Conservation (phyloP, 2,329 filamentous ascomycete species). For the Magnaporthales sp. region DNA sequence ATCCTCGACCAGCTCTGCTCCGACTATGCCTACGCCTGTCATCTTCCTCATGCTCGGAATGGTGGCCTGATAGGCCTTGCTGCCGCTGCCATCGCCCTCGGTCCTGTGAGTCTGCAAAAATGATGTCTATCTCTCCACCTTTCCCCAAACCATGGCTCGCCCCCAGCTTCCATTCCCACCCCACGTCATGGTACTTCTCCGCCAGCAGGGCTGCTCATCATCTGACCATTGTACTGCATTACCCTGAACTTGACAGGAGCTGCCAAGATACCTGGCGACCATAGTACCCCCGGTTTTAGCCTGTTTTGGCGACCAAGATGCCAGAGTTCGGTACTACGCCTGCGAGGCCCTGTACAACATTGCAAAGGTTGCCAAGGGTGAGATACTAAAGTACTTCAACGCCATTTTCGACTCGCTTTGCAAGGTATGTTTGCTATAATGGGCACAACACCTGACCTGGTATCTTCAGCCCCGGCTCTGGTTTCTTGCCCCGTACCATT, state of each 20-base stretch:
- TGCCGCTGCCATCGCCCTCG: conserved; percentile 90
- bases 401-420: conserved; percentile 95
- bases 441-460: background rate
- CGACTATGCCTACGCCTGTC: conserved; percentile 94
- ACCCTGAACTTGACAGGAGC: conserved; percentile 49
- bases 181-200: background rate
- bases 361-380: conserved; percentile 96
- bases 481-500: background rate
- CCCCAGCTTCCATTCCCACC: background rate
- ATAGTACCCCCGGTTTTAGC: conserved; percentile 95
- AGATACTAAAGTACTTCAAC: conserved; percentile 96
- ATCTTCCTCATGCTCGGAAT: conserved; percentile 93
- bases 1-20: conserved; percentile 96
- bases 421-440: conserved; percentile 53
- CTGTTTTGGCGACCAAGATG: conserved; percentile 97
- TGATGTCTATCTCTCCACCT: background rate
- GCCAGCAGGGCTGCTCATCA: background rate
- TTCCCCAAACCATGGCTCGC: background rate
- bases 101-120: conserved; percentile 55
- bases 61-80: conserved; percentile 92
- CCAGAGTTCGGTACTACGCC: conserved; percentile 91
- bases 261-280: conserved; percentile 82
- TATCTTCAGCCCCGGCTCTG: background rate
- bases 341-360: conserved; percentile 99
- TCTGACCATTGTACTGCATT: background rate